Conservation (phyloP, 371 early-diverging fungal species). For the Neoconidiobolus thromboides region DNA sequence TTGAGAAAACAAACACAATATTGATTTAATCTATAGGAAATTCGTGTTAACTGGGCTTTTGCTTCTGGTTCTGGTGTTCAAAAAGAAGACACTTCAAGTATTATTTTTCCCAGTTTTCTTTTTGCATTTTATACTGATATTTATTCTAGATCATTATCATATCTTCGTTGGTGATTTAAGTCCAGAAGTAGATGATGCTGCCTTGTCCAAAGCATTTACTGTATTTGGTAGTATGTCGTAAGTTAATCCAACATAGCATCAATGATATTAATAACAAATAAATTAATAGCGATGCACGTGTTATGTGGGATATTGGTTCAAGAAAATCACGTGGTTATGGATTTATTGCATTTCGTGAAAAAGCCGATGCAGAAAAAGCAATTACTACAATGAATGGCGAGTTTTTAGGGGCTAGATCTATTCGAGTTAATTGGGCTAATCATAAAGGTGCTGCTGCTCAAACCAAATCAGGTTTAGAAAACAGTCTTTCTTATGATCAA, state of each 20-base stretch:
- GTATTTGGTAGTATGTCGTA: constrained; percentile 55
- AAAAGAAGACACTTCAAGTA: constrained; percentile 40
- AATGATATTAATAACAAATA: background rate
- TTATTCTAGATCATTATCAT: constrained; percentile 39
- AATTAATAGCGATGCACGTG: constrained; percentile 46
- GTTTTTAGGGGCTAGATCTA: constrained; percentile 29
- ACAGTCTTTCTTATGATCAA: constrained; percentile 28
- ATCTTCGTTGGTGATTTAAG: constrained; percentile 72
- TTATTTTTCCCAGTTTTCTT: background rate
- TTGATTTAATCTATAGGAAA: constrained; percentile 28
- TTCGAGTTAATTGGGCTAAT: constrained; percentile 64
- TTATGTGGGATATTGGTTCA: constrained; percentile 63
- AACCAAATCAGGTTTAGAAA: background rate
- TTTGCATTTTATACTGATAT: background rate
- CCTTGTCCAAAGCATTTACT: constrained; percentile 46
- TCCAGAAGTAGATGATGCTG: constrained; percentile 52
- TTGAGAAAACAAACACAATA: background rate
- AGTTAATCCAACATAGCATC: constrained; percentile 11
- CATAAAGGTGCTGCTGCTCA: constrained; percentile 29
- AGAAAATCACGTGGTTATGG: constrained; percentile 72
- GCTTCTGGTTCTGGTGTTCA: constrained; percentile 20
- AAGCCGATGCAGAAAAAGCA: constrained; percentile 59
- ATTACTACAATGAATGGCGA: constrained; percentile 51
- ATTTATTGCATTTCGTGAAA: constrained; percentile 59
- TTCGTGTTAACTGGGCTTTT: constrained; percentile 73